Base-by-base conservation (phyloP, 805 yeast genomes). In the Maudiozyma turicensis region DNA sequence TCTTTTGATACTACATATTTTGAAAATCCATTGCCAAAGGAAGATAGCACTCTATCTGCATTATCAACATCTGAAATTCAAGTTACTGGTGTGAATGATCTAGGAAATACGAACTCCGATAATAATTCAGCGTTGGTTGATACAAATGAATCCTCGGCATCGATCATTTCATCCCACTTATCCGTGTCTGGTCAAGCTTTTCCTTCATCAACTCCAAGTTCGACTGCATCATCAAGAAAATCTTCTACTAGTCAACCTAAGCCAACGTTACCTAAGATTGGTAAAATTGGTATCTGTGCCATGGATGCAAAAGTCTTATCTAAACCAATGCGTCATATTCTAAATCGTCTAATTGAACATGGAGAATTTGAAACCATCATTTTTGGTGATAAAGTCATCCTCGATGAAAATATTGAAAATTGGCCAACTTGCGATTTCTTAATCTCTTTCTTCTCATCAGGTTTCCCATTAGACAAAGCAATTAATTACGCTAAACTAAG, bases 351-450 rank as follows among this genome's bases (percentile, higher is more conserved):
- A 61, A 86, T 91, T 50, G 95, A 86, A 56, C 82, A 86, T 57
- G 97, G 96, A 31, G 98, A 93, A 69, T 93, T 93, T 65, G 98
- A 93, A 61, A 88, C 98, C 0, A 86, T 93, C 15, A 89, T 93
- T 48, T 93, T 93, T 71, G 98, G 98, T 51, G 99, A 93, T 66
- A 93, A 93, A 67, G 97, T 89, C 28, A 91, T 93, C 46, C 69
- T 93, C 49, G 99, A 93, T 67, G 99, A 95, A 69, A 71, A 77
- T 13, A 78, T 93, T 51, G 98, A 93, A 69, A 88, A 89, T 64
- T 93, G 99, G 99, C 99, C 99, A 38, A 88, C 96, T 37, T 93
- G 99, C 71, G 99, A 93, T 65, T 93, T 88, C 60, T 73, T 93
- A 53, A 86, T 93, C 52, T 83, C 91, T 56, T 93, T 93, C 67